Base-by-base conservation (phyloP, 2,329 filamentous ascomycete species). In the Penicillium rolfsii region DNA sequence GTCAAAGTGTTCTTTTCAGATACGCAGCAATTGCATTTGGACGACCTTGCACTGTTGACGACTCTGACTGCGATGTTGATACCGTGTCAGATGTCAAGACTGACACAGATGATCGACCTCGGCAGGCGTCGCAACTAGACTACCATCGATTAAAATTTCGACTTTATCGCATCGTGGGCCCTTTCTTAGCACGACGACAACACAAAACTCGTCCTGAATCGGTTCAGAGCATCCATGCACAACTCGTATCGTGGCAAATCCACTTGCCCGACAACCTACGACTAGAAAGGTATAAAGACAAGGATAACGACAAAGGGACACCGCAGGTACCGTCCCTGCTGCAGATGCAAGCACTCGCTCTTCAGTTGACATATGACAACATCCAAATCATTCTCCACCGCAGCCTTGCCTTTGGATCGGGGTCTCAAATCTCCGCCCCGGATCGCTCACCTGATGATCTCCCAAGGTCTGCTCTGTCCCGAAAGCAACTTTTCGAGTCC, bases 291-390 rank as follows among this genome's bases (percentile, higher is more conserved):
- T 43, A 43, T 19, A 43, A 43, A 19, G 4, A 22, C 40, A 43
- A 43, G 4, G 12, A 19, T 43, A 43, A 43, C 19, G 19, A 22
- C 40, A 43, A 43, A 5, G 12, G 40, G 22, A 43, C 40, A 43
- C 8, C 5, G 40, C n/a, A 43, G 9, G 19, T 19, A 19, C 40
- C 40, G 19, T 43, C 24, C 30, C 14, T 61, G 8, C 26, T 53
- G 16, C 50, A 56, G 28, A 54, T 62, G 45, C 57, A 59, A 33
- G 60, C 56, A 46, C 43, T 62, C 12, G 52, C 45, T 41, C 45
- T 62, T 14, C 60, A 62, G 30, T 33, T 62, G 19, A 62, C 56
- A 22, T 62, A 62, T 30, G 60, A 62, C 30, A 62, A 59, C 48
- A 36, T 62, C 40, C 52, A 55, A 36, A 62, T 62, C 45, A 56